A percentile compares a stretch with the other conserved stretches of the same genome.
These are phyloP conservation scores for Salix brachista DNA, from an alignment of 345 rosid species.

Conservation along the genomic window DNA sequence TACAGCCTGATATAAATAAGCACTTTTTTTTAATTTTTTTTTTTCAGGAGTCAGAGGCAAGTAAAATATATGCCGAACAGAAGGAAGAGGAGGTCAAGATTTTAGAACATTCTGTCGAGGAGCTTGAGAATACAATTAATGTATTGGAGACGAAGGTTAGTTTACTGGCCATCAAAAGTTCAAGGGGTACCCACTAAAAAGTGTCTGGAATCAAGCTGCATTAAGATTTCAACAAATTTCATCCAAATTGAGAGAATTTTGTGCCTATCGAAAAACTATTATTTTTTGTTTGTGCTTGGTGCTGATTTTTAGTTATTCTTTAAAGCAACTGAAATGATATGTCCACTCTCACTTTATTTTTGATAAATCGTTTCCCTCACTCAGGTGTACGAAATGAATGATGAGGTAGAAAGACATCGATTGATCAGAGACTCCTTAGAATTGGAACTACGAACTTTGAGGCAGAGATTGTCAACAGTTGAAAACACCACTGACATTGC, in stretches of 20 bases:
- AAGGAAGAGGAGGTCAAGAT: slow-evolving; percentile 91
- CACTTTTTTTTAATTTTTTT: neutral
- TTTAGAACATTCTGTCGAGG: slow-evolving; percentile 78
- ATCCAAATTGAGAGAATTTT: neutral
- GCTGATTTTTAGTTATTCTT: neutral
- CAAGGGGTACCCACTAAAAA: neutral
- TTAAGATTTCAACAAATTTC: neutral
- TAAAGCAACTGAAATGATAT: slow-evolving; percentile 6
- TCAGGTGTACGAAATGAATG: slow-evolving; percentile 82
- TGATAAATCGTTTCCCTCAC: slow-evolving; percentile 13
- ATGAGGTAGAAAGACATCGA: slow-evolving; percentile 70
- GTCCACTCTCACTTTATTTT: neutral
- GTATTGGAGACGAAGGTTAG: slow-evolving; percentile 83
- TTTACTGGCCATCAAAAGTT: slow-evolving; percentile 9
- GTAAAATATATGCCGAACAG: slow-evolving; percentile 70
- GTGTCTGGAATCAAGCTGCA: too few species aligned
- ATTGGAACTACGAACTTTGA: slow-evolving; percentile 64
- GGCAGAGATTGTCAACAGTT: slow-evolving; percentile 56
- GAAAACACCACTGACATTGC: slow-evolving; percentile 49
- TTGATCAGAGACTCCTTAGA: slow-evolving; percentile 64
- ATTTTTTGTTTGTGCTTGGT: slow-evolving; percentile 2
- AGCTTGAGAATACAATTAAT: slow-evolving; percentile 79
- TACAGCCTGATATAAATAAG: neutral
- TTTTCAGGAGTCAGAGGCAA: slow-evolving; percentile 68
- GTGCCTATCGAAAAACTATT: neutral